These are phyloP conservation scores for Neophaeococcomyces aloes DNA, from an alignment of 2,329 filamentous ascomycete species.

Conservation along the genomic window DNA sequence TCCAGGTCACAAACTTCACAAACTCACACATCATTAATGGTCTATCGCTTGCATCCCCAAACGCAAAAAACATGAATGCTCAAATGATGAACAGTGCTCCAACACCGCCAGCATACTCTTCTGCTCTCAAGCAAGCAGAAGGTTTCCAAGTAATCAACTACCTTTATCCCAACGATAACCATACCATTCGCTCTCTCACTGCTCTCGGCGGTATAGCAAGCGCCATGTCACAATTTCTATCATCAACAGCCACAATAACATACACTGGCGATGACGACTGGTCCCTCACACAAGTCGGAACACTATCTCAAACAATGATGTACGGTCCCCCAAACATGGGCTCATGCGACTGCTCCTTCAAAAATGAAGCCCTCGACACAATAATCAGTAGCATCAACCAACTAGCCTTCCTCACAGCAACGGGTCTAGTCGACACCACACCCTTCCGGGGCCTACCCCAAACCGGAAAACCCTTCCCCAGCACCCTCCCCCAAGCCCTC, in stretches of 20 bases:
- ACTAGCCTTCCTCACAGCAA: constrained; percentile 7
- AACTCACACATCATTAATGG: constrained; percentile 10
- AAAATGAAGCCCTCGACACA: constrained; percentile 5
- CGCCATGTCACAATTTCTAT: constrained; percentile 2
- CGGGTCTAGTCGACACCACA: constrained; percentile 1
- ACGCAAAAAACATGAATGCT: background rate
- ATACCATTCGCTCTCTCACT: constrained; percentile 1
- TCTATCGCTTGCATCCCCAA: background rate
- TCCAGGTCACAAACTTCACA: constrained; percentile 10
- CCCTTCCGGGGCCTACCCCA: constrained; percentile 1
- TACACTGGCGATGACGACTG: background rate
- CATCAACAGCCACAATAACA: constrained; percentile 6
- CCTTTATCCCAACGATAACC: constrained; percentile 7
- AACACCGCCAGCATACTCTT: constrained; percentile 4
- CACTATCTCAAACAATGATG: constrained; percentile 8
- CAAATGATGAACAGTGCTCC: background rate
- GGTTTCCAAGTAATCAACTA: constrained; percentile 5
- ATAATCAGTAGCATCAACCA: constrained; percentile 6
- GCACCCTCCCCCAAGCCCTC: background rate
- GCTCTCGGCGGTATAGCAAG: constrained; percentile 8
- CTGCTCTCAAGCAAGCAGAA: constrained; percentile 7
- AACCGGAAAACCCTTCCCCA: background rate
- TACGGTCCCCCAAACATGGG: constrained; percentile 8
- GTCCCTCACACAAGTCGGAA: constrained; percentile 2
- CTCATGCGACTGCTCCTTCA: constrained; percentile 7